Percentiles rank a stretch among this genome's conserved stretches.
Conservation (phyloP, 106 monocot species). For the Vanilla planifolia region DNA sequence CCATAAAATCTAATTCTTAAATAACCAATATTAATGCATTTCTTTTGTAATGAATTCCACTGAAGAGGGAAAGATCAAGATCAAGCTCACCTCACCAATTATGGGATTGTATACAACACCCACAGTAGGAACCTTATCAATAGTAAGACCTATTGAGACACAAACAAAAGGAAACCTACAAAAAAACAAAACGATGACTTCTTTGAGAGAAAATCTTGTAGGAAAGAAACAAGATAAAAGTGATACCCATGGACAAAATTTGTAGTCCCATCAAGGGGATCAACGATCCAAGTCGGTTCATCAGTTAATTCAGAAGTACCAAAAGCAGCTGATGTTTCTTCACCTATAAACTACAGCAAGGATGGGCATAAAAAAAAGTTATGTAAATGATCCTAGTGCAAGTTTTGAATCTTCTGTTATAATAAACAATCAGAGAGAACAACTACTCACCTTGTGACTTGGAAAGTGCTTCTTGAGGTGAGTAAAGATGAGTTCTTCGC, state of each 20-base stretch:
- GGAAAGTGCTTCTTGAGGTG: constrained; percentile 80
- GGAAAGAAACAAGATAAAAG: too few relatives aligned
- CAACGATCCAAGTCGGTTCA: constrained; percentile 96
- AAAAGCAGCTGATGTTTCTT: constrained; percentile 72
- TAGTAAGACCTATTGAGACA: constrained; percentile 96
- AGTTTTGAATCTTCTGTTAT: neutral
- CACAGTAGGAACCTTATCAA: constrained; percentile 74
- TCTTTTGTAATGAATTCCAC: too few relatives aligned
- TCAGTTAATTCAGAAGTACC: constrained; percentile 78
- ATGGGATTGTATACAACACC: constrained; percentile 97
- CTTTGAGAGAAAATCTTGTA: too few relatives aligned
- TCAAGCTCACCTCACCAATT: constrained; percentile 60
- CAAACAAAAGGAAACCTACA: constrained; percentile 93
- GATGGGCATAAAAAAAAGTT: neutral
- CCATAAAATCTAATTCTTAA: too few relatives aligned
- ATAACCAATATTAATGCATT: too few relatives aligned
- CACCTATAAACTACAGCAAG: constrained; percentile 71
- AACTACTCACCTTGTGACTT: constrained; percentile 62
- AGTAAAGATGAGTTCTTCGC: constrained; percentile 81
- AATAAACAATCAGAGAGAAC: neutral
- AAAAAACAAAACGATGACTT: too few relatives aligned
- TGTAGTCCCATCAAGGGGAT: constrained; percentile 96
- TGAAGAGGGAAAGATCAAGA: too few relatives aligned
- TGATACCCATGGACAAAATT: constrained; percentile 96
- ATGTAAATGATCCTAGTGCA: neutral